Conservation (phyloP, 1,284 basidiomycete genomes). For the Pseudozyma sp. region DNA sequence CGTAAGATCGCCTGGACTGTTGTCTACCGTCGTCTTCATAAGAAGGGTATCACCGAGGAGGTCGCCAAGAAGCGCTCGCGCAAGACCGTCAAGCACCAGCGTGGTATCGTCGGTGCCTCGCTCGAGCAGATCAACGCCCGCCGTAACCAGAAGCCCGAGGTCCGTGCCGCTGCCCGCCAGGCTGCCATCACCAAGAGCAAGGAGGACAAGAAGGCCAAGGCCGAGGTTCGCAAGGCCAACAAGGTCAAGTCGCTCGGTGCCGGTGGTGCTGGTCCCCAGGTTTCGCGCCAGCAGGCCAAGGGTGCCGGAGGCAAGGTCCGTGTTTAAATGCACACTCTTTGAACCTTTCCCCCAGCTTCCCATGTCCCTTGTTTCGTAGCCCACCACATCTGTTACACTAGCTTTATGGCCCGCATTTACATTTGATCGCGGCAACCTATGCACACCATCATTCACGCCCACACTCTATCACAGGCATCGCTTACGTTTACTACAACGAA, state of each 20-base stretch:
- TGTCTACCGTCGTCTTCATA: slow-evolving; percentile 98
- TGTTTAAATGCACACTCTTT: slow-evolving; percentile 50
- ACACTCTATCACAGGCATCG: slow-evolving; percentile 3
- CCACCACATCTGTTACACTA: slow-evolving; percentile 46
- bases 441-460: slow-evolving; percentile 19
- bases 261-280: slow-evolving; percentile 77
- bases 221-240: slow-evolving; percentile 65
- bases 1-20: slow-evolving; percentile 99
- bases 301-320: slow-evolving; percentile 73
- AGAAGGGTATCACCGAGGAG: slow-evolving; percentile 99
- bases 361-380: slow-evolving; percentile 7
- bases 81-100: slow-evolving; percentile 96
- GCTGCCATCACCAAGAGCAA: slow-evolving; percentile 96
- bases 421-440: slow-evolving; percentile 26
- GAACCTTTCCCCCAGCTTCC: background rate
- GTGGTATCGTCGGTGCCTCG: slow-evolving; percentile 97
- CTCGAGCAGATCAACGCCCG: slow-evolving; percentile 88
- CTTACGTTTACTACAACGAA: slow-evolving; percentile 9
- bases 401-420: slow-evolving; percentile 26
- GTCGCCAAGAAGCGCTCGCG: slow-evolving; percentile 98
- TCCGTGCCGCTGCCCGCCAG: slow-evolving; percentile 82
- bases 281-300: slow-evolving; percentile 96
- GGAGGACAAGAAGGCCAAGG: slow-evolving; percentile 80
- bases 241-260: slow-evolving; percentile 73
- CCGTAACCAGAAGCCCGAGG: slow-evolving; percentile 80